Evolutionary conservation across 2,329 filamentous ascomycete genomes (phyloP).

Genomic region (Paraphaeosphaeria sporulosa): DNA sequence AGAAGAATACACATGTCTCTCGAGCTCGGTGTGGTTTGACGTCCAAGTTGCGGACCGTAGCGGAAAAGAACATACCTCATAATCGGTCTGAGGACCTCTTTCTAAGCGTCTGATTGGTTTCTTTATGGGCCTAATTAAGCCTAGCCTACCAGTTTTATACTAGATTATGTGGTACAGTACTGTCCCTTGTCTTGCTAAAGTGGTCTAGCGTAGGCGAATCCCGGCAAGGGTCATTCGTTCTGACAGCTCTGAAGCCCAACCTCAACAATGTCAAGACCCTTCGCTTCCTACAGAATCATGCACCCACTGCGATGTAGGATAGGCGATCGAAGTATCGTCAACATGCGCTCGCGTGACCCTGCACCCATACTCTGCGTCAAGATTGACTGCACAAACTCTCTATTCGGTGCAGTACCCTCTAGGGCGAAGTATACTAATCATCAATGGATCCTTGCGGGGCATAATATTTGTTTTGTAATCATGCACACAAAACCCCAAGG

Average conservation of each 20-base stretch:
- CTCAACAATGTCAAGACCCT: not conserved
- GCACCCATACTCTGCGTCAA: not conserved
- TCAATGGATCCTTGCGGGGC: conserved; percentile 14
- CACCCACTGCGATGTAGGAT: not conserved
- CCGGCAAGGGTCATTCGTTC: not conserved
- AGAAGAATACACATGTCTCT: not conserved
- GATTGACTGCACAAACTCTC: not conserved
- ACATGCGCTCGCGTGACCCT: not conserved
- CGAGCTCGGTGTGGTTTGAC: not conserved
- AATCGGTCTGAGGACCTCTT: too few relatives aligned
- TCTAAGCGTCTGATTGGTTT: too few relatives aligned
- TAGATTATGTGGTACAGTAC: too few relatives aligned
- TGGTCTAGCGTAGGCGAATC: not conserved
- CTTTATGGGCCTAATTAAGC: too few relatives aligned
- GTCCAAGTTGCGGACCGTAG: not conserved
- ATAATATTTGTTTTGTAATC: conserved; percentile 42
- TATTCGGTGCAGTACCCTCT: not conserved
- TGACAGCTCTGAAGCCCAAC: not conserved
- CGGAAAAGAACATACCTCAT: not conserved
- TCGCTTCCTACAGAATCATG: not conserved
- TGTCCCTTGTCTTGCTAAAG: not conserved
- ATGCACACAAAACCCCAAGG: conserved; percentile 15
- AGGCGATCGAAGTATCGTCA: not conserved
- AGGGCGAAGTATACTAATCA: conserved; percentile 14
- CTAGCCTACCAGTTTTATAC: too few relatives aligned